A percentile compares a stretch with the other conserved stretches of the same genome.
These are phyloP conservation scores for Podaxis sp. DNA, from an alignment of 768 basidiomycete species.

Conservation along the genomic window DNA sequence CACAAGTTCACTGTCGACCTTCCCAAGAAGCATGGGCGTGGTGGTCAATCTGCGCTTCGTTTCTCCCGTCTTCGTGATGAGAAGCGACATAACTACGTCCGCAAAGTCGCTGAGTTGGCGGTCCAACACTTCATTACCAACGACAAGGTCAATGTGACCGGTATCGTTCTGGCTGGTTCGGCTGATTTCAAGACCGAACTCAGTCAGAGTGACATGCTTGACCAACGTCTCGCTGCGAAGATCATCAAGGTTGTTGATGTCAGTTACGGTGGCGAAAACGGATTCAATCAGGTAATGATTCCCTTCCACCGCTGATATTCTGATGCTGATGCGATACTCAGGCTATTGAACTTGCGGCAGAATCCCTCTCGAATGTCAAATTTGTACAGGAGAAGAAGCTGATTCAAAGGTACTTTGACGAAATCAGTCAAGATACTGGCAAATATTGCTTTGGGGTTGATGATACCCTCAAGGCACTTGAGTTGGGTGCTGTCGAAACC, in stretches of 20 bases:
- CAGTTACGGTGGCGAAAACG: conserved; percentile 97
- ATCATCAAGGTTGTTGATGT: conserved; percentile 98
- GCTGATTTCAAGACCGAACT: conserved; percentile 99
- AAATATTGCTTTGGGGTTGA: conserved; percentile 98
- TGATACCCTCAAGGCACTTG: conserved; percentile 93
- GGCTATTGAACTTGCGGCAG: conserved; percentile 97
- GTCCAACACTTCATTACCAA: conserved; percentile 97
- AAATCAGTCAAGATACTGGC: conserved; percentile 95
- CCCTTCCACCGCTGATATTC: background rate
- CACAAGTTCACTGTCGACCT: conserved; percentile 99
- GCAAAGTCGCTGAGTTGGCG: conserved; percentile 95
- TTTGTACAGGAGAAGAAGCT: conserved; percentile 99
- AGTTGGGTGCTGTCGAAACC: conserved; percentile 95
- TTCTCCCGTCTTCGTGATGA: conserved; percentile 99
- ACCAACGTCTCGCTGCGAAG: conserved; percentile 81
- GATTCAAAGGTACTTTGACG: conserved; percentile 98
- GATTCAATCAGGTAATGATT: conserved; percentile 88
- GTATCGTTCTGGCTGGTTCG: conserved; percentile 92
- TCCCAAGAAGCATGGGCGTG: conserved; percentile 99
- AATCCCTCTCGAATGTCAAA: conserved; percentile 96
- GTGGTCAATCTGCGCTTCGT: conserved; percentile 99
- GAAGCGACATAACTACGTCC: conserved; percentile 99
- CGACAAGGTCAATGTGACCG: conserved; percentile 98
- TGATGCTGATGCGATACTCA: conserved; percentile 22
- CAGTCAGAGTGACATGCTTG: conserved; percentile 95